phyloP scores from a whole-genome alignment of 2,329 filamentous ascomycete genomes.

The Sporothrix pallida region DNA sequence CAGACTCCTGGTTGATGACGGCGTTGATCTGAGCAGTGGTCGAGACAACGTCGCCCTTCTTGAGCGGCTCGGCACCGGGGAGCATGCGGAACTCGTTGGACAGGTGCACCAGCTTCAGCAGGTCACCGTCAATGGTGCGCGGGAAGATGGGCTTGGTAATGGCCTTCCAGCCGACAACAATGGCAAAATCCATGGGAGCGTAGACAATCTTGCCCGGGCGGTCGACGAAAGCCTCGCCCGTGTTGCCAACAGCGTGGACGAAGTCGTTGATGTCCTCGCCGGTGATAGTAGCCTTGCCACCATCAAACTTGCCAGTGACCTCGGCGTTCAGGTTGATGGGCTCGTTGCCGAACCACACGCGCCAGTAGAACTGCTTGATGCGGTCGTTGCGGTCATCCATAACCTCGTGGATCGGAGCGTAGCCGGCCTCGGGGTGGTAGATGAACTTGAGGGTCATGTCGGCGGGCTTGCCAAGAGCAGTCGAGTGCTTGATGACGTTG shows the following conservation, averaged over 20 bases:
- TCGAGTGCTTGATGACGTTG: slow-evolving; percentile 92
- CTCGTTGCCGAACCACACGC: slow-evolving; percentile 93
- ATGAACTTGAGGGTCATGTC: slow-evolving; percentile 85
- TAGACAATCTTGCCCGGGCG: slow-evolving; percentile 91
- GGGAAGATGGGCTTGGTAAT: slow-evolving; percentile 99
- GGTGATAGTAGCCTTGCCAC: slow-evolving; percentile 84
- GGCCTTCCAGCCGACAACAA: slow-evolving; percentile 98
- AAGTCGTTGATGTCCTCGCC: slow-evolving; percentile 96
- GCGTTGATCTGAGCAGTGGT: slow-evolving; percentile 97
- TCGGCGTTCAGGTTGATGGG: slow-evolving; percentile 80
- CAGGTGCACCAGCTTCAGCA: slow-evolving; percentile 93
- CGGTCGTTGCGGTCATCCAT: slow-evolving; percentile 96
- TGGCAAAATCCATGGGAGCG: slow-evolving; percentile 98
- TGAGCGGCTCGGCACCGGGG: slow-evolving; percentile 89
- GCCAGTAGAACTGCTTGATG: slow-evolving; percentile 99
- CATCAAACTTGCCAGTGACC: slow-evolving; percentile 87
- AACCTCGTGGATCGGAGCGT: slow-evolving; percentile 95
- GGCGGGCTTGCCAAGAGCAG: slow-evolving; percentile 80
- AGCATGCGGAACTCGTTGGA: slow-evolving; percentile 99
- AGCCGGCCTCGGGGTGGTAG: slow-evolving; percentile 93
- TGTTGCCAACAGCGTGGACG: slow-evolving; percentile 98
- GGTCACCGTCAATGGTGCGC: slow-evolving; percentile 90
- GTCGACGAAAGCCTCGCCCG: slow-evolving; percentile 95
- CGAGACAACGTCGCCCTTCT: slow-evolving; percentile 91
- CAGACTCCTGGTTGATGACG: slow-evolving; percentile 96